These are phyloP conservation scores for Saturnispora galanensis DNA, from an alignment of 805 yeast species.

Conservation along the genomic window DNA sequence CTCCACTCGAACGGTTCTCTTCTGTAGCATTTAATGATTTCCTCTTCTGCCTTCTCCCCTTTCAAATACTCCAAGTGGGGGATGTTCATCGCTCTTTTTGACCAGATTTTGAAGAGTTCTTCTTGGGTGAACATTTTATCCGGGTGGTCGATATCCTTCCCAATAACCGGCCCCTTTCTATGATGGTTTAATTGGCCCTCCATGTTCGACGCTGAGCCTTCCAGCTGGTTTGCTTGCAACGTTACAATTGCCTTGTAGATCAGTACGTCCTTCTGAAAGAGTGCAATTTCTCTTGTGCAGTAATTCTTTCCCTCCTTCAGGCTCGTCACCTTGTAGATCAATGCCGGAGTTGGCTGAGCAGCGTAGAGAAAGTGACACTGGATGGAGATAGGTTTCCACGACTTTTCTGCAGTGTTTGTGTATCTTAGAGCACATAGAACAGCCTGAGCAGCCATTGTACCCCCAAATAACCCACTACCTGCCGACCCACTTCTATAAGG, in stretches of 20 bases:
- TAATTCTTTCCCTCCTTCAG: constrained; percentile 45
- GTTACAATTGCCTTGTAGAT: constrained; percentile 45
- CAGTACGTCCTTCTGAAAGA: constrained; percentile 42
- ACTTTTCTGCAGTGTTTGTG: constrained; percentile 26
- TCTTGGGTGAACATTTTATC: constrained; percentile 23
- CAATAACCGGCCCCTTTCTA: constrained; percentile 21
- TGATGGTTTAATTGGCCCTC: constrained; percentile 24
- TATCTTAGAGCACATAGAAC: constrained; percentile 49
- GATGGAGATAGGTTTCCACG: constrained; percentile 46
- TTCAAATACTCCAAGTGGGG: constrained; percentile 19
- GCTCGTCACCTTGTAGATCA: constrained; percentile 43
- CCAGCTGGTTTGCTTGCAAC: constrained; percentile 27
- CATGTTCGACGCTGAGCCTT: constrained; percentile 26
- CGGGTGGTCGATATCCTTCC: constrained; percentile 21
- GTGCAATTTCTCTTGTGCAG: constrained; percentile 43
- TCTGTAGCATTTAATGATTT: constrained; percentile 20
- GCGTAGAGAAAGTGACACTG: constrained; percentile 54
- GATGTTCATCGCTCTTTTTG: constrained; percentile 16
- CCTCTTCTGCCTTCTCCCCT: constrained; percentile 13
- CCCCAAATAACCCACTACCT: constrained; percentile 65
- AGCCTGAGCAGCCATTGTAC: constrained; percentile 58
- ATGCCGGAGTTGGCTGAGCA: constrained; percentile 37
- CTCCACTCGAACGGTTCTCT: constrained; percentile 28
- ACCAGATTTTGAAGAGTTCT: constrained; percentile 23
- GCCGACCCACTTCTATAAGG: constrained; percentile 29